Evolutionary conservation across 2,329 filamentous ascomycete species (phyloP).

Genomic region (Teratosphaeria pseudoeucalypti): DNA sequence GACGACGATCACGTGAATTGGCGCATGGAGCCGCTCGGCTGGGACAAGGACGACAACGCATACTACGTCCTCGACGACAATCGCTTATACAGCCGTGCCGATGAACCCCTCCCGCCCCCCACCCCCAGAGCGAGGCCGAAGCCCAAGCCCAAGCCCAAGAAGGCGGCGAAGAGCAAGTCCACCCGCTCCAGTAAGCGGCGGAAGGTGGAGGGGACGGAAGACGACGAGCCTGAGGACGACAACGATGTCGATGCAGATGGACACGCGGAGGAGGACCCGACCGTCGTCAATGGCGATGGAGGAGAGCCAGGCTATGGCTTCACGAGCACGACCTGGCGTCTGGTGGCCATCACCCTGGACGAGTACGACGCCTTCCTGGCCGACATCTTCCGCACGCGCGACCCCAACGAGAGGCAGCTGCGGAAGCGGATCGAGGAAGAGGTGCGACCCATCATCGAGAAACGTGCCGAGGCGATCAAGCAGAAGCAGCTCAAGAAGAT

Average conservation of each 20-base stretch:
- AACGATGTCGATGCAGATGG: constrained; percentile 29
- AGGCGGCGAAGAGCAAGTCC: constrained; percentile 44
- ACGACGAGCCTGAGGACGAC: constrained; percentile 34
- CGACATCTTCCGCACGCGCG: constrained; percentile 62
- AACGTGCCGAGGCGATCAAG: constrained; percentile 56
- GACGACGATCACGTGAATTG: constrained; percentile 46
- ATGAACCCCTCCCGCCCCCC: constrained; percentile 52
- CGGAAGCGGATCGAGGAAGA: constrained; percentile 63
- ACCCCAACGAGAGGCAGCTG: constrained; percentile 75
- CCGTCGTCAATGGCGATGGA: constrained; percentile 20
- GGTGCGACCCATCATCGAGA: constrained; percentile 74
- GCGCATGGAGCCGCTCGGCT: constrained; percentile 72
- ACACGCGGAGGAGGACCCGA: constrained; percentile 28
- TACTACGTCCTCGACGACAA: constrained; percentile 94
- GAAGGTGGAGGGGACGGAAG: constrained; percentile 43
- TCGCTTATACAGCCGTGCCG: constrained; percentile 78
- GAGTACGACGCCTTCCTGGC: constrained; percentile 66
- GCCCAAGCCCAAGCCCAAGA: constrained; percentile 46
- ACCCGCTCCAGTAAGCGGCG: constrained; percentile 61
- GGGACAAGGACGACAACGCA: constrained; percentile 74
- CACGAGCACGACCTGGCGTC: constrained; percentile 79
- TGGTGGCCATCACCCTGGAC: constrained; percentile 67
- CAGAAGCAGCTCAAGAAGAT: constrained; percentile 66
- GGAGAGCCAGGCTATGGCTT: constrained; percentile 45
- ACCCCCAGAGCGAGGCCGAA: constrained; percentile 42